Conservation (phyloP, 495 filamentous ascomycete species). For the Xylaria sp. region DNA sequence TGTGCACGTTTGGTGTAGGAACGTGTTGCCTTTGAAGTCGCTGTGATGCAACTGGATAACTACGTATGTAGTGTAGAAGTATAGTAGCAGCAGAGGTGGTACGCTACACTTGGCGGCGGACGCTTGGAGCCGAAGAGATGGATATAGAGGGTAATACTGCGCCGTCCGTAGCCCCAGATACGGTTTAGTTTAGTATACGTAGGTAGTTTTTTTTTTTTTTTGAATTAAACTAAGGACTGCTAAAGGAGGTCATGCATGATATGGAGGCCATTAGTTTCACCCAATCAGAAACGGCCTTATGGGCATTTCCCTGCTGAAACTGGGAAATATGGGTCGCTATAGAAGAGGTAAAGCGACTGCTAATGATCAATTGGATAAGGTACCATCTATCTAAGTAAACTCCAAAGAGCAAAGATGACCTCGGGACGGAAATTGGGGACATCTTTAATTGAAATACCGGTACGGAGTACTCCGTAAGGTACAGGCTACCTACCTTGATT, state of each 20-base stretch:
- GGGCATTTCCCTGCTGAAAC: constrained; percentile 12
- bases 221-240: background rate
- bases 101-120: constrained; percentile 1
- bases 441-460: no score
- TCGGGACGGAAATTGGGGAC: no score
- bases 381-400: no score
- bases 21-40: constrained; percentile 6
- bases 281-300: constrained; percentile 2
- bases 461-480: no score
- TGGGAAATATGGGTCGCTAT: background rate
- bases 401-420: no score
- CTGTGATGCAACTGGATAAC: constrained; percentile 9
- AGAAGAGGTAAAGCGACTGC: background rate
- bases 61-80: no score
- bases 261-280: background rate
- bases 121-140: background rate
- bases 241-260: background rate
- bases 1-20: background rate
- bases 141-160: background rate
- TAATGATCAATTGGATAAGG: background rate
- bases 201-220: no score
- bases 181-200: no score
- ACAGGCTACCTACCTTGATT: background rate
- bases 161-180: constrained; percentile 2
- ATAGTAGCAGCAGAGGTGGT: background rate